A percentile compares a stretch with the other conserved stretches of the same genome.
Evolutionary conservation across 257 asterid genomes (phyloP).

Genomic region (Solanum rostratum): DNA sequence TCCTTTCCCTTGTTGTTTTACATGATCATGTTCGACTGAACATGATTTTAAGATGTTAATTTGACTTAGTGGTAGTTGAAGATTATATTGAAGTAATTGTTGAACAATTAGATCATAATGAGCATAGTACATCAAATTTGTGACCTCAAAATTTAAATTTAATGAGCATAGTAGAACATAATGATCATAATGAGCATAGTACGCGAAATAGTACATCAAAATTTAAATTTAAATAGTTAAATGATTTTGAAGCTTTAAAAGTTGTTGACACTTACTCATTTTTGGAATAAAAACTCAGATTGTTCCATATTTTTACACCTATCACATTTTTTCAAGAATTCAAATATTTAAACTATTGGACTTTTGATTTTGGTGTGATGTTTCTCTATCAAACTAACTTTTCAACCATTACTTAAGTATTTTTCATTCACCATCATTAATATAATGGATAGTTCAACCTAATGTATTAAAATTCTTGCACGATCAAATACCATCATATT

Average conservation of each 20-base stretch:
- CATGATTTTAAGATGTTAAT: background rate
- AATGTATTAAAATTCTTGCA: background rate
- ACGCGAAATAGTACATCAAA: background rate
- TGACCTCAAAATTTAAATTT: too few species aligned
- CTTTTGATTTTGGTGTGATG: background rate
- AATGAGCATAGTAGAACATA: background rate
- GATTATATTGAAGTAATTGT: background rate
- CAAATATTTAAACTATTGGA: background rate
- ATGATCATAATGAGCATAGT: background rate
- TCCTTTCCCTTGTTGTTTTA: background rate
- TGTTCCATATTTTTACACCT: background rate
- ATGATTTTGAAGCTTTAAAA: slow-evolving; percentile 3
- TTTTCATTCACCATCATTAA: background rate
- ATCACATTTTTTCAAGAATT: background rate
- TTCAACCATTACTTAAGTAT: background rate
- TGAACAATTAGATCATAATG: background rate
- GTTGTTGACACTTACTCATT: background rate
- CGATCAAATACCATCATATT: background rate
- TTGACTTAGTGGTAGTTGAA: background rate
- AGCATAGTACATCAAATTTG: background rate
- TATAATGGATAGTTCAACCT: background rate
- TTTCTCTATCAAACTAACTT: background rate
- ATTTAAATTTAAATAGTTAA: background rate
- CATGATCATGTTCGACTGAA: background rate
- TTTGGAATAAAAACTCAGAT: background rate